Evolutionary conservation across 2,329 filamentous ascomycete genomes (phyloP).

Genomic region (Aspergillus amoenus): DNA sequence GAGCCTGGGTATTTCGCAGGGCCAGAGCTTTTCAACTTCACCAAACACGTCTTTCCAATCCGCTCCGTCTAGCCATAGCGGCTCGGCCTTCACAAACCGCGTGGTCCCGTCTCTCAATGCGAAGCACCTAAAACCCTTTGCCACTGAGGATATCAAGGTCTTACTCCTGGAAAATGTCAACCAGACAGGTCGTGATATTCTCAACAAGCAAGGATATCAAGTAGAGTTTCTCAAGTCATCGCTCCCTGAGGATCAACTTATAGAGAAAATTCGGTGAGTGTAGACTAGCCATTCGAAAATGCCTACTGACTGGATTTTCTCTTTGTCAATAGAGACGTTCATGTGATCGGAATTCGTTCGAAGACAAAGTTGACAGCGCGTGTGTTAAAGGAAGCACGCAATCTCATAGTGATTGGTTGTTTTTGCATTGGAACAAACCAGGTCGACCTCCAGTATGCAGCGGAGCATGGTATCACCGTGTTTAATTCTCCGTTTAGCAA

Average conservation of each 20-base stretch:
- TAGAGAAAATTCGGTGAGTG: constrained; percentile 87
- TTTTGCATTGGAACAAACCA: constrained; percentile 94
- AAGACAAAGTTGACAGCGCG: constrained; percentile 91
- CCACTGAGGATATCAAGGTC: constrained; percentile 95
- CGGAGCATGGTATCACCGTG: constrained; percentile 73
- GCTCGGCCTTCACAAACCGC: constrained; percentile 42
- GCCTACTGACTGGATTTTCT: constrained; percentile 13
- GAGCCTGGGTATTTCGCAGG: constrained; percentile 54
- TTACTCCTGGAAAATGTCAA: constrained; percentile 96
- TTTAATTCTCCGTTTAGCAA: constrained; percentile 99
- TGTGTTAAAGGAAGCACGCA: constrained; percentile 85
- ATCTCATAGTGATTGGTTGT: constrained; percentile 92
- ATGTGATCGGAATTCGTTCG: constrained; percentile 96
- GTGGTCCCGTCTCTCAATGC: constrained; percentile 45
- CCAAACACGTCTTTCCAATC: constrained; percentile 75
- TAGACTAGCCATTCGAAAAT: background rate
- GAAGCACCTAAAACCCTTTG: constrained; percentile 92
- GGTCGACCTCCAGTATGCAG: constrained; percentile 46
- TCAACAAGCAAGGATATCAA: constrained; percentile 86
- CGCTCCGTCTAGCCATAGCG: constrained; percentile 63
- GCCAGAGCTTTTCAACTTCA: constrained; percentile 69
- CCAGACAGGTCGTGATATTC: constrained; percentile 78
- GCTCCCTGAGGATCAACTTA: constrained; percentile 86
- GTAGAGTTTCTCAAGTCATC: constrained; percentile 90
- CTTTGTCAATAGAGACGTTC: constrained; percentile 67